Conservation (phyloP, 108 stramenopile genomes). For the Cyclotella kingstonii region DNA sequence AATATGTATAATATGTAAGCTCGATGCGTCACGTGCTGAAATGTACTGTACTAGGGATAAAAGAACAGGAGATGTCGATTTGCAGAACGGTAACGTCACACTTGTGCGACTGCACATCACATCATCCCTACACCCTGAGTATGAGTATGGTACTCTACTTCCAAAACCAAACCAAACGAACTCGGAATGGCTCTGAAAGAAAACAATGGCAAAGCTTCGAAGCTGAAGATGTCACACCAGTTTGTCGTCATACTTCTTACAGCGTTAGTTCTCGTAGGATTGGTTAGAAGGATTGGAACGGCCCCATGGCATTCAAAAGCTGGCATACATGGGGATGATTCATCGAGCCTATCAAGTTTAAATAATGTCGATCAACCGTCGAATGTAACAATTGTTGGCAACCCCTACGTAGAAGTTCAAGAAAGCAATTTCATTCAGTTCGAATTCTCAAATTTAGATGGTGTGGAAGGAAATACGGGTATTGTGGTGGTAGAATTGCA, state of each 20-base stretch:
- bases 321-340: slow-evolving; percentile 10
- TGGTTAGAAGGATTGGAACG: slow-evolving; percentile 8
- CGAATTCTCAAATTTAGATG: slow-evolving; percentile 42
- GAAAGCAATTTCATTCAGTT: slow-evolving; percentile 45
- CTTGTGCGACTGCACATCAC: no score
- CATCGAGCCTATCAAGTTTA: not conserved
- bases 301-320: slow-evolving; percentile 30
- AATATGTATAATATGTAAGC: no score
- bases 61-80: no score
- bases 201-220: slow-evolving; percentile 23
- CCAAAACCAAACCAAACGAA: no score
- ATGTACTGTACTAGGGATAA: no score
- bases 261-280: not conserved
- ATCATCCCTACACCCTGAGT: no score
- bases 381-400: not conserved
- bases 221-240: slow-evolving; percentile 1
- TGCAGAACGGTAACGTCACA: no score
- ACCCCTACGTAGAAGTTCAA: not conserved
- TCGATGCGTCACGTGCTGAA: no score
- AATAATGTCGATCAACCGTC: not conserved
- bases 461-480: slow-evolving; percentile 33
- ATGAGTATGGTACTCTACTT: no score
- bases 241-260: slow-evolving; percentile 4
- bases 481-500: slow-evolving; percentile 16
- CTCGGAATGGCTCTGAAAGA: slow-evolving; percentile 18